Evolutionary conservation across 2,329 filamentous ascomycete genomes (phyloP).

Genomic region (Aspergillus proliferans): DNA sequence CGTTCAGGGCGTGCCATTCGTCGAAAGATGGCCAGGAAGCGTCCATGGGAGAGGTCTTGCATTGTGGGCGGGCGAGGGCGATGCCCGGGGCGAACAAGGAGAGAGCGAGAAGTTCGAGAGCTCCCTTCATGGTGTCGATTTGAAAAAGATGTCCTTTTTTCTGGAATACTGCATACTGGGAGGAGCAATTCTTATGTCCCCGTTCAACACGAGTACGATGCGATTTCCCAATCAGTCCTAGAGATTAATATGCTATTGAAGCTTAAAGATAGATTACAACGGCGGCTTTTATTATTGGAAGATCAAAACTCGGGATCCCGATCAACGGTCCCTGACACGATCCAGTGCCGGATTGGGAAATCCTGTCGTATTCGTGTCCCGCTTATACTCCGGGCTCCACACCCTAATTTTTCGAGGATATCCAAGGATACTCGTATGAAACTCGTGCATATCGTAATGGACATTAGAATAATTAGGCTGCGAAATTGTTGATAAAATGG

Average conservation of each 20-base stretch:
- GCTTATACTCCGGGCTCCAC: too few relatives aligned
- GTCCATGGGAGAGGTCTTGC: constrained; percentile 13
- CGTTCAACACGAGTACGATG: background rate
- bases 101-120: background rate
- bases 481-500: too few relatives aligned
- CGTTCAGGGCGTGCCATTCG: constrained; percentile 19
- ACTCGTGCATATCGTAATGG: too few relatives aligned
- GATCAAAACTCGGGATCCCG: background rate
- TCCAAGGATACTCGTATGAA: too few relatives aligned
- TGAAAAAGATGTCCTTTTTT: background rate
- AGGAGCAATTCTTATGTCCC: background rate
- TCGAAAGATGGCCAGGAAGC: constrained; percentile 12
- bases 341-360: background rate
- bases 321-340: background rate
- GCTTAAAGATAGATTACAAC: background rate
- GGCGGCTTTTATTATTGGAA: background rate
- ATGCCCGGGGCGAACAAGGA: background rate
- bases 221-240: background rate
- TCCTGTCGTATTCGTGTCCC: background rate
- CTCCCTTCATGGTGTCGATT: background rate
- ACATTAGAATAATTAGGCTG: too few relatives aligned
- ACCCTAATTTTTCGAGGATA: too few relatives aligned
- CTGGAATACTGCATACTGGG: background rate
- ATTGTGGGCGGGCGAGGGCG: constrained; percentile 1
- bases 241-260: too few relatives aligned